These are phyloP conservation scores for Salix arbutifolia DNA, from an alignment of 345 rosid genomes.

Conservation along the genomic window DNA sequence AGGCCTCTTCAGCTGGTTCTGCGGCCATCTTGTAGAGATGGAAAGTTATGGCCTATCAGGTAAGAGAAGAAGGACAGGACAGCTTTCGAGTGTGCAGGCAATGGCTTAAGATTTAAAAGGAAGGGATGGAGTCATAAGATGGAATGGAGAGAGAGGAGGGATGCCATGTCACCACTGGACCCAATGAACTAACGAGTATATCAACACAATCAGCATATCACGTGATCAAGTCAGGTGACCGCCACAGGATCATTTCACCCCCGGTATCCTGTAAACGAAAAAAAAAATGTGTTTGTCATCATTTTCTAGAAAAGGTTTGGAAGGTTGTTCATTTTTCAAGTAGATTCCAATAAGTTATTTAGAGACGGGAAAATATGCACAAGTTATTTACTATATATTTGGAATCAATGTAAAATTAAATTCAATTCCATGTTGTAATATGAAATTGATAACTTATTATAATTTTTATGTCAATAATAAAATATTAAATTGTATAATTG, in stretches of 20 bases:
- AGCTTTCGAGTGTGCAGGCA: neutral
- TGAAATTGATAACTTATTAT: too few relatives aligned
- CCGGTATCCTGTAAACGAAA: neutral
- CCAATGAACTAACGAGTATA: neutral
- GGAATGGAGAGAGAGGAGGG: neutral
- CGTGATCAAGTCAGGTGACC: neutral
- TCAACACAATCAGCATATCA: neutral
- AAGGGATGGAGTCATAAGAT: neutral
- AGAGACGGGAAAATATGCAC: neutral
- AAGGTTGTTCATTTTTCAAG: neutral
- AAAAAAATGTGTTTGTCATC: too few relatives aligned
- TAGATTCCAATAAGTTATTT: neutral
- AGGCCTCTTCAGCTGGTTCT: conserved; percentile 29
- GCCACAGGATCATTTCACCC: neutral
- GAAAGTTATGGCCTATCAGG: neutral
- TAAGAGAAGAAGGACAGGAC: conserved; percentile 4
- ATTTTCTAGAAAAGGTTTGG: too few relatives aligned
- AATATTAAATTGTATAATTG: too few relatives aligned
- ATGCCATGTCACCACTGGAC: conserved; percentile 22
- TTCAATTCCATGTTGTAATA: too few relatives aligned
- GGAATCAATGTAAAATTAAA: too few relatives aligned
- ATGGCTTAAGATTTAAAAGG: neutral
- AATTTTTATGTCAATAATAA: too few relatives aligned
- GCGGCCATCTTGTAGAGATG: conserved; percentile 30
- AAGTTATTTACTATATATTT: too few relatives aligned